Base-by-base conservation (phyloP, 2,329 filamentous ascomycete species). In the Orbilia brochopaga region DNA sequence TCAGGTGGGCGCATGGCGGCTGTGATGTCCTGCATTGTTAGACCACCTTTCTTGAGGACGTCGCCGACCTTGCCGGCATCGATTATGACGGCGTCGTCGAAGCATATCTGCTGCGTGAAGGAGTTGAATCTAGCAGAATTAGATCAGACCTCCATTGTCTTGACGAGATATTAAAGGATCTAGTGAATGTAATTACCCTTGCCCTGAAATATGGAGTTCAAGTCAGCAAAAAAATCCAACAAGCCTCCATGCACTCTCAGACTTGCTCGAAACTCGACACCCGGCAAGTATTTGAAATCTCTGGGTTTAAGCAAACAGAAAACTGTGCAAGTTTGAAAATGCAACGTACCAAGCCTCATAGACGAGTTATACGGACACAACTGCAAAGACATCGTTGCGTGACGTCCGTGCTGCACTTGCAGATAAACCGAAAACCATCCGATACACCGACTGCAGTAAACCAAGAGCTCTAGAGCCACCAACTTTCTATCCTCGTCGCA, bases 61-160 rank as follows among this genome's bases (percentile, higher is more conserved):
- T 58, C 58, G 44, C 59, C 42, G 30, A 51, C 51, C 50, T 64
- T 54, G n/a, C 50, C 56, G 2, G 70, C 60, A 15, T 75, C 76
- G 59, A 80, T 75, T 11, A 76, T 63, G 6, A 80, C 79, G 3
- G 79, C 79, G 58, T 78, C 76, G 37, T 80, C 79, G 21, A 80
- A 76, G 23, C 79, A 78, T 48, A 79, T 79, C 67, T 80, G 79
- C 61, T 80, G 79, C 2, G 79, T 80, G 54, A 80, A 80, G 15
- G 79, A 80, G 46, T 80, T 80, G 75, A 80, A 80, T 55, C 79
- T 78, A 44, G 35, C 15, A 44, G 11, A 15, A 23, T 58, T n/a
- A 24, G 13, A 40, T 7, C 27, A 51, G 11, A 51, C 19, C 4
- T 51, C 2, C 19, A 3, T 42, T 15, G 5, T 2, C 15, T 37